Evolutionary conservation across 352 stramenopile species (phyloP).

Genomic region (Lagenidium giganteum): DNA sequence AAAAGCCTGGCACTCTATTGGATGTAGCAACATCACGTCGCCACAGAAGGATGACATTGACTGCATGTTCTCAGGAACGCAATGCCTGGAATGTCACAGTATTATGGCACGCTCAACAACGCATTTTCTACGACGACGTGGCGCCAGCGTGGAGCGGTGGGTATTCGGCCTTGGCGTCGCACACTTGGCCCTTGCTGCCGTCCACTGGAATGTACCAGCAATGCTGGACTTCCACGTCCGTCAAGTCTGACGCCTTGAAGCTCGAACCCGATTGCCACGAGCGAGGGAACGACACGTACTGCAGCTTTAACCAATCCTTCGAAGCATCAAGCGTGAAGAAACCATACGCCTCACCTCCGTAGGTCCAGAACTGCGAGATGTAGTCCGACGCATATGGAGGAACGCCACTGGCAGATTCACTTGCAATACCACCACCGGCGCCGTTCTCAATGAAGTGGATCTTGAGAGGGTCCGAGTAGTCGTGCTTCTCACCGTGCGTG

Average conservation of each 20-base stretch:
- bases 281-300: slow-evolving; percentile 65
- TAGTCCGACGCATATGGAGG: slow-evolving; percentile 49
- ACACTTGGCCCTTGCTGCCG: slow-evolving; percentile 22
- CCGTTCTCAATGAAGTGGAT: slow-evolving; percentile 82
- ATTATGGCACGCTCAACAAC: too few relatives aligned
- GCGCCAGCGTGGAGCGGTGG: neutral
- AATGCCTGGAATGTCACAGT: too few relatives aligned
- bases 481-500: slow-evolving; percentile 73
- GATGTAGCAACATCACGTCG: too few relatives aligned
- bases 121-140: too few relatives aligned
- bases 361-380: slow-evolving; percentile 61
- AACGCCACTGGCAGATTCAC: slow-evolving; percentile 62
- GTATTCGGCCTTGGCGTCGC: slow-evolving; percentile 2
- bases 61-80: too few relatives aligned
- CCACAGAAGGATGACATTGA: too few relatives aligned
- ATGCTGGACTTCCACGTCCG: slow-evolving; percentile 56
- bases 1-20: too few relatives aligned
- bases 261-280: slow-evolving; percentile 49
- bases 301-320: slow-evolving; percentile 52
- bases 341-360: slow-evolving; percentile 58
- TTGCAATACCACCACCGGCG: slow-evolving; percentile 65
- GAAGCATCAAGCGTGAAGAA: slow-evolving; percentile 63
- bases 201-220: slow-evolving; percentile 70
- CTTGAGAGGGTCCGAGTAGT: slow-evolving; percentile 44
- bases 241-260: slow-evolving; percentile 33